Evolutionary conservation across 208 protist species (phyloP).

Genomic region (Acanthamoeba castellanii): DNA sequence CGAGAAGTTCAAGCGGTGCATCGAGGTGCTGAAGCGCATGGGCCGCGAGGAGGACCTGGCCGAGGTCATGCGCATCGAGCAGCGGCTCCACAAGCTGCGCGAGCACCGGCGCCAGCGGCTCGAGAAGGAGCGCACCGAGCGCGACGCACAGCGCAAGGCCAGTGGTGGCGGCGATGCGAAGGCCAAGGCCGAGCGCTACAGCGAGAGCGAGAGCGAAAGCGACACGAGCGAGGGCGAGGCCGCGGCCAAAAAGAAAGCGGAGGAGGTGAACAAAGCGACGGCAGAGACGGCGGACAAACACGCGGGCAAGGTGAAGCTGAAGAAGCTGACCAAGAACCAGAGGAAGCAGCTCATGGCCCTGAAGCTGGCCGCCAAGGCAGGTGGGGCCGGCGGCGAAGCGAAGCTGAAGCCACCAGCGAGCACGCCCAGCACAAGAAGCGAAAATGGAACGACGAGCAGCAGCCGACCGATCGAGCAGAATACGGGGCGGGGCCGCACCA

Average conservation of each 20-base stretch:
- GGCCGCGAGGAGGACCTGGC: constrained; percentile 44
- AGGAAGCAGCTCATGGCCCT: neutral
- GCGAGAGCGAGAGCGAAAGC: neutral
- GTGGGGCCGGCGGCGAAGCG: too few relatives aligned
- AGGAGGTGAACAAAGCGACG: neutral
- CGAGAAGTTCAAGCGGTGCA: constrained; percentile 63
- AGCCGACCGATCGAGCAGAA: too few relatives aligned
- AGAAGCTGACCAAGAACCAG: constrained; percentile 18
- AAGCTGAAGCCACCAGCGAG: neutral
- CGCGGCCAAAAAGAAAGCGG: neutral
- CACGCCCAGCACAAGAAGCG: neutral
- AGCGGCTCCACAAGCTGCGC: neutral
- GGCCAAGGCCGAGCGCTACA: neutral
- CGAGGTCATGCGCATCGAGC: constrained; percentile 42
- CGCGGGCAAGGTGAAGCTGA: neutral
- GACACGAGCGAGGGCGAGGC: neutral
- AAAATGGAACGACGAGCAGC: neutral
- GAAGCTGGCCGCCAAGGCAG: neutral
- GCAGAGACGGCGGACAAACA: neutral
- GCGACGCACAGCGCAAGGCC: neutral
- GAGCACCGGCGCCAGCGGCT: neutral
- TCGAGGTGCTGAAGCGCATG: constrained; percentile 26
- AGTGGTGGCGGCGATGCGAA: neutral
- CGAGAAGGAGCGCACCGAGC: constrained; percentile 9
- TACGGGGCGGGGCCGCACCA: too few relatives aligned